Evolutionary conservation across 2,329 filamentous ascomycete species (phyloP).

Genomic region (Exophiala bonariae): DNA sequence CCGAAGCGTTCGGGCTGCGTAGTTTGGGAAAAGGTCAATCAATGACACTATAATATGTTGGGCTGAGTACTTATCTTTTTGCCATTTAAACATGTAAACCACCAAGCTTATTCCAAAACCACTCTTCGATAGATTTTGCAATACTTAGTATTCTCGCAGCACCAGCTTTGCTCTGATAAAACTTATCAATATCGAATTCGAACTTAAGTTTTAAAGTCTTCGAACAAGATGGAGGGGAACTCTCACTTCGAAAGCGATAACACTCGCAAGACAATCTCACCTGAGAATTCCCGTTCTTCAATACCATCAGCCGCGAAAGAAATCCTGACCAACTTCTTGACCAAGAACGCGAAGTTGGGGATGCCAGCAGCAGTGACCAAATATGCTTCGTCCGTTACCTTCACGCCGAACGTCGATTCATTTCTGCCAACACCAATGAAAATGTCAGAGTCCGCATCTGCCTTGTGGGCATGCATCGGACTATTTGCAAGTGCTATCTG

Average conservation of each 20-base stretch:
- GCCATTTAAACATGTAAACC: conserved; percentile 1
- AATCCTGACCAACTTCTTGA: conserved; percentile 1
- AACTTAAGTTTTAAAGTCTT: neutral
- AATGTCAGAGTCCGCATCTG: conserved; percentile 3
- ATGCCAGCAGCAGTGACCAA: conserved; percentile 5
- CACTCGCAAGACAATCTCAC: conserved; percentile 1
- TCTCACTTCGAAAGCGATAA: conserved; percentile 1
- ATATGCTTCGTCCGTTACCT: conserved; percentile 3
- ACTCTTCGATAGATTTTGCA: neutral
- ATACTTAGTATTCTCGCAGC: neutral
- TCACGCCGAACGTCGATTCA: conserved; percentile 1
- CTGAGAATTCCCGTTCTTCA: conserved; percentile 2
- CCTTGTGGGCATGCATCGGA: conserved; percentile 3
- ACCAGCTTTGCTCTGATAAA: neutral
- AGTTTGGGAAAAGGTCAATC: neutral
- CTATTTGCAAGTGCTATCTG: conserved; percentile 4
- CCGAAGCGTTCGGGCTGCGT: neutral
- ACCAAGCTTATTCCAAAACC: neutral
- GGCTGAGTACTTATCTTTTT: conserved; percentile 1
- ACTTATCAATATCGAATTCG: conserved; percentile 1
- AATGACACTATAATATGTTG: neutral
- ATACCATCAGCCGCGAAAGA: conserved; percentile 1
- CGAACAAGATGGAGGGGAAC: conserved; percentile 1
- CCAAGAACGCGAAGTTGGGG: conserved; percentile 1
- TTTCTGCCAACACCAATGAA: conserved; percentile 6